Percentiles rank a stretch among this genome's conserved stretches.
phyloP scores from a whole-genome alignment of 441 rosid species.

The Corymbia calophylla region DNA sequence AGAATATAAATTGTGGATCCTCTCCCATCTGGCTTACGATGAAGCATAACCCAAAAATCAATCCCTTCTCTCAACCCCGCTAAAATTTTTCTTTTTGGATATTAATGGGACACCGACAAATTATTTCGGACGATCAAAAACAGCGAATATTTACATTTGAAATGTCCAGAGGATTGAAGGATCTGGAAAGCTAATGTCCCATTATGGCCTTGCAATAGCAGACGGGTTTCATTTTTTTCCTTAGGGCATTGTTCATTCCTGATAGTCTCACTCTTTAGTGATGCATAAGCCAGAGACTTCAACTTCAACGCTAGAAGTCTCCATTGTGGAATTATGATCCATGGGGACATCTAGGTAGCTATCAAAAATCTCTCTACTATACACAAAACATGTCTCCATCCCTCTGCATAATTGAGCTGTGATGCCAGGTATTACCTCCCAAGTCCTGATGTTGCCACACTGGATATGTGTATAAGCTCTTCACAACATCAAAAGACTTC shows the following conservation, averaged over 20 bases:
- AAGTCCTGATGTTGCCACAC: not conserved
- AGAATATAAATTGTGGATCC: not conserved
- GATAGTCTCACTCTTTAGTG: not conserved
- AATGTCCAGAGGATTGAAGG: not conserved
- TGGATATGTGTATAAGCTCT: not conserved
- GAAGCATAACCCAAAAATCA: not conserved
- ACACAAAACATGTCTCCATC: not conserved
- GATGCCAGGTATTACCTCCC: not conserved
- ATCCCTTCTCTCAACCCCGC: not conserved
- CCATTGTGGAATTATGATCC: not conserved
- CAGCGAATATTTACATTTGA: not conserved
- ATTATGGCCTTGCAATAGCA: not conserved
- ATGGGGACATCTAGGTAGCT: not conserved
- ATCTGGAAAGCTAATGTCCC: not conserved
- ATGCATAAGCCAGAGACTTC: not conserved
- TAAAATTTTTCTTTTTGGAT: not conserved
- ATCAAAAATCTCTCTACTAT: not conserved
- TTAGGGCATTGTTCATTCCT: not conserved
- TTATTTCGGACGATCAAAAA: not conserved
- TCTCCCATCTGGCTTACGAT: not conserved
- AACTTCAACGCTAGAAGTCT: not conserved
- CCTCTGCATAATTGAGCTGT: not conserved
- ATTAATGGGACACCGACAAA: not conserved
- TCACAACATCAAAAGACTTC: not conserved
- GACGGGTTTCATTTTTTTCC: not conserved